Evolutionary conservation across 2,329 filamentous ascomycete species (phyloP).

Genomic region (Aspergillus hortae): DNA sequence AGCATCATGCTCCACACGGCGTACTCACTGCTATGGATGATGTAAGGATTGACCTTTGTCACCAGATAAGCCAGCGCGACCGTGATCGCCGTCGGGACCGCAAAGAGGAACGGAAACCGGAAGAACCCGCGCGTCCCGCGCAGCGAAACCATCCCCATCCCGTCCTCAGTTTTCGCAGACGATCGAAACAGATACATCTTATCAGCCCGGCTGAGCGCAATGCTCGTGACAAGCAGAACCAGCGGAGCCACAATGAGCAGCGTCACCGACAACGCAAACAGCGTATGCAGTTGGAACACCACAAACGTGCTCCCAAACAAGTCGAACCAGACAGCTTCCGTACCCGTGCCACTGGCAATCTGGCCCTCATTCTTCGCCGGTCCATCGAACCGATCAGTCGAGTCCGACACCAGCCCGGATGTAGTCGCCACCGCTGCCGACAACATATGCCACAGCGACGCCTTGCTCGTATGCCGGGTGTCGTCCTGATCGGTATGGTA

Average conservation of each 20-base stretch:
- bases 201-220: constrained; percentile 65
- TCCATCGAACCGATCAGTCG: constrained; percentile 63
- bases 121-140: constrained; percentile 79
- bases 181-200: constrained; percentile 87
- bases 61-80: constrained; percentile 71
- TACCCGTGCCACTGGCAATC: constrained; percentile 63
- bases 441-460: constrained; percentile 90
- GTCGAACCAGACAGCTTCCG: constrained; percentile 87
- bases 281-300: constrained; percentile 71
- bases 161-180: constrained; percentile 57
- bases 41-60: constrained; percentile 79
- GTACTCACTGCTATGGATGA: constrained; percentile 87
- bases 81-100: constrained; percentile 64
- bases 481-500: constrained; percentile 95
- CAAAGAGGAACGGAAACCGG: constrained; percentile 73
- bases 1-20: constrained; percentile 86
- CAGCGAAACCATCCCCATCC: constrained; percentile 60
- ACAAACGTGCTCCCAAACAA: constrained; percentile 77
- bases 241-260: constrained; percentile 77
- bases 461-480: constrained; percentile 63
- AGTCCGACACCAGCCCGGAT: constrained; percentile 65
- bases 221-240: constrained; percentile 64
- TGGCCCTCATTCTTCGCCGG: constrained; percentile 56
- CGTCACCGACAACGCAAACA: constrained; percentile 85
- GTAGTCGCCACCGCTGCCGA: constrained; percentile 76